phyloP scores from a whole-genome alignment of 192 early-diverging fungal species.

The Coemansia sp. region DNA sequence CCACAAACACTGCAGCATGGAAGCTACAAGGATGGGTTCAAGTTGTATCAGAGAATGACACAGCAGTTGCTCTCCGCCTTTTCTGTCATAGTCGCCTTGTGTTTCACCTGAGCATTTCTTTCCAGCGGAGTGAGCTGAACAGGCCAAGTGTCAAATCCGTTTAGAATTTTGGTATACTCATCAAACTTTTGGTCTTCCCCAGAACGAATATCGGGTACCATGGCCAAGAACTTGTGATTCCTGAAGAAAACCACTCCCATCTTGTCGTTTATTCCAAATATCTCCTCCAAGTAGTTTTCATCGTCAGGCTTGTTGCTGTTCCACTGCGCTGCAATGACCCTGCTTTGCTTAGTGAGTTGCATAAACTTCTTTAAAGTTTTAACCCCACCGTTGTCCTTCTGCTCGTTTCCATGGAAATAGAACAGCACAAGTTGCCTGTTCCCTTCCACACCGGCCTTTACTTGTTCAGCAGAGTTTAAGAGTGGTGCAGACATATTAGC shows the following conservation, averaged over 20 bases:
- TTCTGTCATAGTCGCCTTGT: background rate
- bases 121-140: background rate
- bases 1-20: too few relatives aligned
- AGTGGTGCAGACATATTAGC: background rate
- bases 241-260: background rate
- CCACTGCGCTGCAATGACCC: background rate
- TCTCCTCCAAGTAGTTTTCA: background rate
- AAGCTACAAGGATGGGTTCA: background rate
- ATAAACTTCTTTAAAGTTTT: constrained; percentile 1
- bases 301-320: background rate
- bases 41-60: background rate
- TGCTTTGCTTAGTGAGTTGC: background rate
- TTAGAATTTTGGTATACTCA: background rate
- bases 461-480: background rate
- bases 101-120: background rate
- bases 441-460: background rate
- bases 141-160: background rate
- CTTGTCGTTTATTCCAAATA: background rate
- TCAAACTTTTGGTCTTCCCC: background rate
- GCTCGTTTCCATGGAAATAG: background rate
- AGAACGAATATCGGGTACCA: background rate
- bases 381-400: background rate
- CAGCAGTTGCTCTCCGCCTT: background rate
- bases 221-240: background rate
- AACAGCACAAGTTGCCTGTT: background rate